Base-by-base conservation (phyloP, 1,284 basidiomycete genomes). In the Pseudozyma pruni region DNA sequence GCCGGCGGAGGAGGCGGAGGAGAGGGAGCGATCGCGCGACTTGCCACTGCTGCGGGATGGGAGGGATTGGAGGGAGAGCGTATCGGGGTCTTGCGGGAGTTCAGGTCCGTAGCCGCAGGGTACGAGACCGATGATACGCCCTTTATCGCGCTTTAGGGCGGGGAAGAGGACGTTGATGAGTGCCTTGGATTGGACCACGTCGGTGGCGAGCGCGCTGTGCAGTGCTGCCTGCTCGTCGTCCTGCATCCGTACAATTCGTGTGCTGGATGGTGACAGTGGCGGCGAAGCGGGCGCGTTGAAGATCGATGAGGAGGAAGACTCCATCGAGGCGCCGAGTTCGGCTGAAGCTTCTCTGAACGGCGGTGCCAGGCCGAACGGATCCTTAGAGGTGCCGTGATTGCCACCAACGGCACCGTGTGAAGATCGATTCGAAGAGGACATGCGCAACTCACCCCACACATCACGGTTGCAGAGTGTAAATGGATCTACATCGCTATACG, bases 131-230 rank as follows among this genome's bases (percentile, higher is more conserved):
- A 75, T 3, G 9, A 75, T 50, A 4, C 74, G 52, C 3, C 74
- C 74, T 23, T 54, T 54, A 32, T 71, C 74, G 6, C 67, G 45
- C 40, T 61, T 70, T 8, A 75, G 34, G 2, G 63, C 64, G 0
- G 74, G 74, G 32, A 71, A 64, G n/a, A 75, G 61, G 3, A 61
- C 66, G 23, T 70, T 64, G 48, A 75, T 49, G 34, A 75, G 33
- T 2, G 62, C 71, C 25, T 58, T 53, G 13, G 55, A 48, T 22
- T 75, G 67, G 3, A 63, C 64, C 3, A 75, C 57, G 34, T 75
- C 74, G 3, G 71, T 71, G 14, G 51, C 50, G 27, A 75, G 50
- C 2, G 72, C 66, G n/a, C 57, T 57, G 47, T 57, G 52, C 8
- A 72, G 58, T 4, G 68, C 62, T 0, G 49, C 50, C n/a, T 66